phyloP scores from a whole-genome alignment of 306 rosid genomes.

The Inga laurina region DNA sequence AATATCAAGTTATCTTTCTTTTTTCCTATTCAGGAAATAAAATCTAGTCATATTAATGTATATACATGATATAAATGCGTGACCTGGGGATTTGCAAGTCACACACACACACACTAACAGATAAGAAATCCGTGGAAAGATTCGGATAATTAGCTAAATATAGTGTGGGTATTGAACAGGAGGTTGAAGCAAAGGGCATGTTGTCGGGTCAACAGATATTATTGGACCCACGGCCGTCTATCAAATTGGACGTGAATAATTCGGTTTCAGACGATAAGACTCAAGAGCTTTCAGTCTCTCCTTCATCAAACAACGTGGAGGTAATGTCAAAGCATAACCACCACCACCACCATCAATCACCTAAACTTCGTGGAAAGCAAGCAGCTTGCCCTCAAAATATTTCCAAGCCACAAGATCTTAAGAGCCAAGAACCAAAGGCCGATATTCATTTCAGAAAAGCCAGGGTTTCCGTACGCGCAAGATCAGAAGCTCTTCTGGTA shows the following conservation, averaged over 20 bases:
- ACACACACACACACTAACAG: not conserved
- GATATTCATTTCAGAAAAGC: slow-evolving; percentile 44
- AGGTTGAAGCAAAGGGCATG: slow-evolving; percentile 29
- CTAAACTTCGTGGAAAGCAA: slow-evolving; percentile 32
- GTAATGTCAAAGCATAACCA: slow-evolving; percentile 34
- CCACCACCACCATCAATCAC: not conserved
- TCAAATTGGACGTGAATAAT: slow-evolving; percentile 26
- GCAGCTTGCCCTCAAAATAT: slow-evolving; percentile 24
- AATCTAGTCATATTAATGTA: too few species aligned
- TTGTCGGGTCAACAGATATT: slow-evolving; percentile 8
- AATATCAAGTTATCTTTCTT: not conserved
- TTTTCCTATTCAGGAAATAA: not conserved
- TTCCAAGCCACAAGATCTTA: slow-evolving; percentile 32
- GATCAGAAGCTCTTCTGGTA: slow-evolving; percentile 56
- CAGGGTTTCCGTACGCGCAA: slow-evolving; percentile 57
- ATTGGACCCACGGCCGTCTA: slow-evolving; percentile 20
- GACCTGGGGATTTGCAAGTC: not conserved
- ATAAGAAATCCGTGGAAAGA: not conserved
- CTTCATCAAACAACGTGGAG: slow-evolving; percentile 32
- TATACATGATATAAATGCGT: too few species aligned
- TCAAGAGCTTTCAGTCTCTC: slow-evolving; percentile 30
- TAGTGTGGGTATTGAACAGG: slow-evolving; percentile 17
- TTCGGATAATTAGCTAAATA: not conserved
- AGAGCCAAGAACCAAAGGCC: slow-evolving; percentile 17
- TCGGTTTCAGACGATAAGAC: slow-evolving; percentile 36